Evolutionary conservation across 805 yeast species (phyloP).

Genomic region (Yarrowia sp.): DNA sequence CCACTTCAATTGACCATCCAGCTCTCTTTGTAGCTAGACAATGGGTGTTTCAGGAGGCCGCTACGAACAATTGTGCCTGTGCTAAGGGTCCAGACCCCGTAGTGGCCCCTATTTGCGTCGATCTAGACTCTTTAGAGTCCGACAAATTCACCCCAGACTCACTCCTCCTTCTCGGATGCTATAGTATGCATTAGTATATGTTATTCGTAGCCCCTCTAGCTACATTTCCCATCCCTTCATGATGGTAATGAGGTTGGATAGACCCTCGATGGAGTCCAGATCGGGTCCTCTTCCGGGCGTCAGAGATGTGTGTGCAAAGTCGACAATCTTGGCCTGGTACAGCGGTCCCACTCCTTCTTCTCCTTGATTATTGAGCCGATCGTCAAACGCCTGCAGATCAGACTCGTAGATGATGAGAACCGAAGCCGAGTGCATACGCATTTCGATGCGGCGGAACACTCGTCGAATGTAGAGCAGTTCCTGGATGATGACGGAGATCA

Average conservation of each 20-base stretch:
- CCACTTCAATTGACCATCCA: no score
- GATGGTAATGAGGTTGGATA: constrained; percentile 62
- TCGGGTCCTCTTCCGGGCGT: constrained; percentile 73
- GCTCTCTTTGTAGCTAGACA: no score
- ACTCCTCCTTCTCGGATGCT: not conserved
- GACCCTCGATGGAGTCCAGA: constrained; percentile 71
- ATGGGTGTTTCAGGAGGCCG: no score
- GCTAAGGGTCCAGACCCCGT: no score
- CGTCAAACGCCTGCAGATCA: constrained; percentile 62
- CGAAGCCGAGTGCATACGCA: constrained; percentile 74
- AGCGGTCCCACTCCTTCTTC: constrained; percentile 51
- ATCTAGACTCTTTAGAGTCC: no score
- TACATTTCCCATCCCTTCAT: constrained; percentile 36
- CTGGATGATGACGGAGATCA: constrained; percentile 58
- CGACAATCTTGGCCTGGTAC: constrained; percentile 74
- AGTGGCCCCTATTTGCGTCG: no score
- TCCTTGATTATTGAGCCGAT: constrained; percentile 46
- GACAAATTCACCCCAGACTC: no score
- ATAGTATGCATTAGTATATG: constrained; percentile 8
- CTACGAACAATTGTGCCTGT: no score
- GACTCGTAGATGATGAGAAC: constrained; percentile 77
- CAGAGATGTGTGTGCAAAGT: constrained; percentile 85
- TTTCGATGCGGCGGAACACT: constrained; percentile 66
- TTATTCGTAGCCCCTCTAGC: not conserved
- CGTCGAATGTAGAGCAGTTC: constrained; percentile 72